These are phyloP conservation scores for Tylopilus sp. DNA, from an alignment of 768 basidiomycete species.

Conservation along the genomic window DNA sequence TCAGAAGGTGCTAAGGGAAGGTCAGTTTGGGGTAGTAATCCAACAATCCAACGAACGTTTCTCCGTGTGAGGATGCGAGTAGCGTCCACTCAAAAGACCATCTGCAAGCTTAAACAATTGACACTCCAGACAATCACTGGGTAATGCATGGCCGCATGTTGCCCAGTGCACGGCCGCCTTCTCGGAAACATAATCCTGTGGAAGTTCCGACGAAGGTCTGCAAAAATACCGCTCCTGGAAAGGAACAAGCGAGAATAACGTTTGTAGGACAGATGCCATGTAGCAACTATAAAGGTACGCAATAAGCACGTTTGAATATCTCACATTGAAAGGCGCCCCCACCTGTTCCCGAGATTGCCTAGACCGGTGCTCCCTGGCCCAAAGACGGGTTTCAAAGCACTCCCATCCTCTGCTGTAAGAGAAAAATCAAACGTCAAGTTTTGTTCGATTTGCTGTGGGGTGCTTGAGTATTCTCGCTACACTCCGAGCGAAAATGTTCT, in stretches of 20 bases:
- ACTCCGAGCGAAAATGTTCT: constrained; percentile 15
- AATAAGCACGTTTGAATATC: neutral
- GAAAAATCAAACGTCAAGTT: constrained; percentile 95
- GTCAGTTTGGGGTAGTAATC: constrained; percentile 9
- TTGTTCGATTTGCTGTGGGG: constrained; percentile 87
- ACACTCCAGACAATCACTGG: constrained; percentile 89
- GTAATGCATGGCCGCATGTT: constrained; percentile 62
- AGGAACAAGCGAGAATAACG: constrained; percentile 72
- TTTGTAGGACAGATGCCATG: constrained; percentile 92
- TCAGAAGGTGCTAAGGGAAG: constrained; percentile 24
- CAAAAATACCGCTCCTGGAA: constrained; percentile 73
- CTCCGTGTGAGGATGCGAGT: constrained; percentile 59
- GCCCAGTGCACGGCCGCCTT: constrained; percentile 50
- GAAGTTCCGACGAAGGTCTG: constrained; percentile 11
- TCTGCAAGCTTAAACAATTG: constrained; percentile 92
- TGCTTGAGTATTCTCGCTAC: neutral
- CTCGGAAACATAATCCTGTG: constrained; percentile 17
- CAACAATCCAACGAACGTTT: constrained; percentile 14
- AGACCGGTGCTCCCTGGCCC: constrained; percentile 89
- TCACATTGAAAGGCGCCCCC: neutral
- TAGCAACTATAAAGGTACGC: constrained; percentile 65
- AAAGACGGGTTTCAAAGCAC: constrained; percentile 82
- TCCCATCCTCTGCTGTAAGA: constrained; percentile 80
- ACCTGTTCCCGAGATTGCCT: constrained; percentile 90
- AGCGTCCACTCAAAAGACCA: constrained; percentile 89